Evolutionary conservation across 129 eudicot species (phyloP), one percentile per base, ranked within the genome.

Genomic region (Apium graveolens): DNA sequence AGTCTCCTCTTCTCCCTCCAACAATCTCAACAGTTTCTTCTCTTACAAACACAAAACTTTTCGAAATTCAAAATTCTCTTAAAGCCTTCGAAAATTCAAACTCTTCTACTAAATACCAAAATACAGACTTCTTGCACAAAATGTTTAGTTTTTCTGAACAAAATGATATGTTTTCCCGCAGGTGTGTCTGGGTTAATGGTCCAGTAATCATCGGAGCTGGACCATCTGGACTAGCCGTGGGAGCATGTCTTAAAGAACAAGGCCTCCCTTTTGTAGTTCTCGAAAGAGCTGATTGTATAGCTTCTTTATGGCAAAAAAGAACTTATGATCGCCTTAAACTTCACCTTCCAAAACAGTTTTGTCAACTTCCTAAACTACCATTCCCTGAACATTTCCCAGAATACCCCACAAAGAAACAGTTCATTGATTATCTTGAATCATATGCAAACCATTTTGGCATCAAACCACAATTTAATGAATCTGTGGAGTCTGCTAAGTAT

Each of bases 151-250:
- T 87, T 76, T 38, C 87, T 1, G 81, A 74, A 31, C 84, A 78
- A 79, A 62, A 68, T 20, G 81, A 83, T 57, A 60, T 83, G 16
- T 72, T 78, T 29, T 80, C 90, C 17, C 88, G 90, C 9, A 74
- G 97, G 44, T 89, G 89, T 49, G 97, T 93, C 34, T 93, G 97
- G 97, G 96, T 93, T 2, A 89, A 91, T 76, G 96, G 96, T 37
- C 90, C 97, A 5, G 96, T 88, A 26, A 88, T 92, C 62, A 96
- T 92, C 31, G 93, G 96, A 4, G 97, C 93, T 13, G 97, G 96
- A 11, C 97, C 96, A 0, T 88, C 97, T 12, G 97, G 97, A n/a
- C 87, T 92, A 26, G 97, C 96, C 0, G 93, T 90, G 12, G 90
- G 91, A 27, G 97, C 93, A 27, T 91, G 93, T 79, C 85, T 92